phyloP scores from a whole-genome alignment of 169 alveolate species.

The Cryptosporidium sp. region DNA sequence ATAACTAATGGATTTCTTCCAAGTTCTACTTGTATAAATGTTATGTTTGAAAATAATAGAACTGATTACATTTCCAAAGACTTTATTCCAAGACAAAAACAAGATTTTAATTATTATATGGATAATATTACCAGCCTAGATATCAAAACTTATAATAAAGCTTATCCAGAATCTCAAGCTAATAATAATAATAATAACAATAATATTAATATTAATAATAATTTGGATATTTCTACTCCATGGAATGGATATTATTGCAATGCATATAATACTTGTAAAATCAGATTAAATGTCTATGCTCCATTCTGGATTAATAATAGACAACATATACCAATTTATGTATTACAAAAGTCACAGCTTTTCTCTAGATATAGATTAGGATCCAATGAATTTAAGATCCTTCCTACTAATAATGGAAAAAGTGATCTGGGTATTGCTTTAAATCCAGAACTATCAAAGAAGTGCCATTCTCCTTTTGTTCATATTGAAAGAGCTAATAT shows the following conservation, averaged over 20 bases:
- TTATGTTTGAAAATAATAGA: conserved; percentile 20
- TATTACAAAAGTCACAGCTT: conserved; percentile 34
- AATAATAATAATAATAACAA: not conserved
- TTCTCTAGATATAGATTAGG: conserved; percentile 50
- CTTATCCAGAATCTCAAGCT: not conserved
- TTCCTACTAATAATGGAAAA: conserved; percentile 53
- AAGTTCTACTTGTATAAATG: conserved; percentile 34
- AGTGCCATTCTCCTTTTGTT: conserved; percentile 19
- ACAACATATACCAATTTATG: conserved; percentile 39
- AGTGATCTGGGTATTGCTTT: conserved; percentile 40
- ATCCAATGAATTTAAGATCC: conserved; percentile 40
- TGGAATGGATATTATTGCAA: conserved; percentile 51
- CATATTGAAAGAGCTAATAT: conserved; percentile 61
- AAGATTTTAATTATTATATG: conserved; percentile 11
- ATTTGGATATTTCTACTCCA: conserved; percentile 18
- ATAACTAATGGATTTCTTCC: conserved; percentile 49
- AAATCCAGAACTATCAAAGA: conserved; percentile 48
- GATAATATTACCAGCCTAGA: not conserved
- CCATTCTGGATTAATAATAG: conserved; percentile 61
- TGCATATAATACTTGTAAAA: conserved; percentile 41
- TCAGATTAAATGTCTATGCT: conserved; percentile 28
- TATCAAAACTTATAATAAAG: not conserved
- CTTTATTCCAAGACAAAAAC: conserved; percentile 46
- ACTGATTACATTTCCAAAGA: conserved; percentile 31
- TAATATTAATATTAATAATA: not conserved